phyloP scores from a whole-genome alignment of 1,139 yeast genomes.

The Ashbya aceris region DNA sequence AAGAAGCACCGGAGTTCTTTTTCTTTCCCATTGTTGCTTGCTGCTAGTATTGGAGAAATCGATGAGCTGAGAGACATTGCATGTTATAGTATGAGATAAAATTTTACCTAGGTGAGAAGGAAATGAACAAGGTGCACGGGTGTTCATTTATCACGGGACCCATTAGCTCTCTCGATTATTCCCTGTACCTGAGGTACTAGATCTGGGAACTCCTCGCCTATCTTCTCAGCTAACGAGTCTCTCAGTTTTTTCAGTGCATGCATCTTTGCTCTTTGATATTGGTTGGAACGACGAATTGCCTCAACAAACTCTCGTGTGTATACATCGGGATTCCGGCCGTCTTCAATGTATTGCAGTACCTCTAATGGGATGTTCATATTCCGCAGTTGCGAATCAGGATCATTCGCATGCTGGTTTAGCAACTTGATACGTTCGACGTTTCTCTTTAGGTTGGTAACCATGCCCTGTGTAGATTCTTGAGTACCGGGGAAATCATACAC shows the following conservation, averaged over 20 bases:
- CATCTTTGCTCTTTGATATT: constrained; percentile 77
- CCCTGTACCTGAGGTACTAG: constrained; percentile 44
- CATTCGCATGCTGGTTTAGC: constrained; percentile 26
- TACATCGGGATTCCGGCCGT: constrained; percentile 94
- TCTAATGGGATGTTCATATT: constrained; percentile 60
- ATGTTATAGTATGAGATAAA: neutral
- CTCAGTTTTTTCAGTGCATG: constrained; percentile 49
- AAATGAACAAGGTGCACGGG: neutral
- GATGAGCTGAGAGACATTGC: neutral
- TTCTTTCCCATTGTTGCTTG: constrained; percentile 16
- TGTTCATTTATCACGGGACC: constrained; percentile 1
- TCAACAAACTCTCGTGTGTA: constrained; percentile 95
- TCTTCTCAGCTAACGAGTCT: constrained; percentile 57
- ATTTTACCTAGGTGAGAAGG: neutral
- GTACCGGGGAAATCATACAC: constrained; percentile 93
- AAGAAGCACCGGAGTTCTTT: constrained; percentile 23
- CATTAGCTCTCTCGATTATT: constrained; percentile 37
- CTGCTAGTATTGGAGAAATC: neutral
- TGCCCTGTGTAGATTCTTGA: constrained; percentile 48
- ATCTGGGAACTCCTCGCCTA: constrained; percentile 71
- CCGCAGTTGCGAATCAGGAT: constrained; percentile 28
- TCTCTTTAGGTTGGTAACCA: constrained; percentile 34
- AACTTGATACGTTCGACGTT: constrained; percentile 30
- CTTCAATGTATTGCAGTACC: constrained; percentile 78
- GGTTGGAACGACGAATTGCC: constrained; percentile 80